These are phyloP conservation scores for Aegilops speltoides DNA, from an alignment of 176 grass and related monocot genomes.

Conservation along the genomic window DNA sequence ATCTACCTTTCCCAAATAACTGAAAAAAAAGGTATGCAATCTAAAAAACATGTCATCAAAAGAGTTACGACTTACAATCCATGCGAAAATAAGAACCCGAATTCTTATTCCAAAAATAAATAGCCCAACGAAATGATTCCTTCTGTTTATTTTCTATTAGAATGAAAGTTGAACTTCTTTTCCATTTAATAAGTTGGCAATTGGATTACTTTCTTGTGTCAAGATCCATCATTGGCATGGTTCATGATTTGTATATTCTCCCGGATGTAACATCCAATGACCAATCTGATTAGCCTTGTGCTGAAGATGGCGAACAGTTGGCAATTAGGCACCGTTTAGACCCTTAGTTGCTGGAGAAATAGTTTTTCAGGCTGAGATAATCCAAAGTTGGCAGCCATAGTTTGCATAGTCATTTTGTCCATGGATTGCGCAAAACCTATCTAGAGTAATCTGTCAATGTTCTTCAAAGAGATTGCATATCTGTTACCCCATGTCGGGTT, in stretches of 20 bases:
- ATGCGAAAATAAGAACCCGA: too few relatives aligned
- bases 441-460: not conserved
- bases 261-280: slow-evolving; percentile 73
- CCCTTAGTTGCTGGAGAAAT: too few relatives aligned
- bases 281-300: slow-evolving; percentile 46
- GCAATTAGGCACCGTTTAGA: too few relatives aligned
- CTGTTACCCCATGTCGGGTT: not conserved
- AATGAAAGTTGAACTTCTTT: not conserved
- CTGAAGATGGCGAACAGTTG: too few relatives aligned
- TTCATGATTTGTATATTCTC: slow-evolving; percentile 77
- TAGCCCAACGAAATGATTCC: too few relatives aligned
- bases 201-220: slow-evolving; percentile 87
- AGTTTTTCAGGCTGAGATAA: too few relatives aligned
- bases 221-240: slow-evolving; percentile 44
- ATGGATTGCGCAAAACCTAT: not conserved
- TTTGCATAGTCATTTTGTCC: too few relatives aligned
- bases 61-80: too few relatives aligned
- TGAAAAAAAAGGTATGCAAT: too few relatives aligned
- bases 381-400: slow-evolving; percentile 9
- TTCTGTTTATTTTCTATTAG: not conserved
- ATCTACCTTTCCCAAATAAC: too few relatives aligned
- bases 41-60: too few relatives aligned
- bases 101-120: too few relatives aligned
- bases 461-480: not conserved
- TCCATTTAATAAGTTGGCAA: slow-evolving; percentile 59